Evolutionary conservation across 805 yeast species (phyloP), one percentile per base, ranked within the genome.

Genomic region (Candida sonorensis): DNA sequence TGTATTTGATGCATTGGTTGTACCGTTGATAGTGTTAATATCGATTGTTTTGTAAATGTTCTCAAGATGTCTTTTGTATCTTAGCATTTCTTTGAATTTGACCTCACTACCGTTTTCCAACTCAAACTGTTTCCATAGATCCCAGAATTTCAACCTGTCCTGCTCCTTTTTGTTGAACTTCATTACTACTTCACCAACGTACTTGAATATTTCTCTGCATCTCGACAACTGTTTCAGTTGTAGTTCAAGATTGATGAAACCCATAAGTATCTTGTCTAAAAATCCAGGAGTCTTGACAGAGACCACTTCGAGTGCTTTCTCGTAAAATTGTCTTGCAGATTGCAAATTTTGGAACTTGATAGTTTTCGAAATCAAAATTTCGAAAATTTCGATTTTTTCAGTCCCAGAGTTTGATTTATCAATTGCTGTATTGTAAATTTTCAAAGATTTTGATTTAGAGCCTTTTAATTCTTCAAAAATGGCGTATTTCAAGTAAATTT

Each of bases 91-190:
- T 45, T 81, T 85, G 53, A 72, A 86, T 0, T 81, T 72, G 3
- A 65, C 67, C 46, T 82, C 92, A 37, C 69, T 60, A 4, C 97
- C 97, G 51, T 72, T 44, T 10, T 69, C 64, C 21, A 82, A 51
- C 50, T 88, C 97, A 52, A 87, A 85, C 9, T 61, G 50, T 33
- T 77, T 77, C 94, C 95, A 88, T 18, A 56, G 53, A 1, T 57
- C 58, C 94, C 95, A 86, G 20, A 76, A 49, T 2, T 33, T 23
- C 6, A 36, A 53, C 17, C 51, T 42, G 24, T 46, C 49, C 19
- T 60, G 54, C 11, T 50, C 48, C 2, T 39, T 30, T 17, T 39
- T 38, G 11, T 44, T 37, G 17, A 41, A 41, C 5, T 67, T 62
- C 28, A 67, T 53, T 3, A 64, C 42, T 13, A 63, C 38, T 17